Conservation (phyloP, 2,329 filamentous ascomycete species). For the Penicillium crustosum region DNA sequence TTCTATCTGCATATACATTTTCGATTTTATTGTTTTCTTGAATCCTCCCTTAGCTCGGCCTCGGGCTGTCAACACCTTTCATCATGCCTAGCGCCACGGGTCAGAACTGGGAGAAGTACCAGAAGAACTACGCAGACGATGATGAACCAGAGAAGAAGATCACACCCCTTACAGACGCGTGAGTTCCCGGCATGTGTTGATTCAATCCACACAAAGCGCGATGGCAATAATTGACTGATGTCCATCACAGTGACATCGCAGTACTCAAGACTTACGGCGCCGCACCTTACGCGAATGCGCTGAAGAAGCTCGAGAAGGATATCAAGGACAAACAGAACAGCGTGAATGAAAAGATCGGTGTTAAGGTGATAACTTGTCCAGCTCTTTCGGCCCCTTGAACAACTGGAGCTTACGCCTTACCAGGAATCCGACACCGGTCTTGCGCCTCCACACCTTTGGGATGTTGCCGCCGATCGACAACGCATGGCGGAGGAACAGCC, state of each 20-base stretch:
- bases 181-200: conserved; percentile 41
- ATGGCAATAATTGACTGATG: conserved; percentile 33
- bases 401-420: conserved; percentile 26
- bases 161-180: conserved; percentile 94
- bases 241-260: conserved; percentile 78
- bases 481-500: conserved; percentile 98
- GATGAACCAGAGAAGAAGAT: conserved; percentile 99
- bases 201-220: not conserved
- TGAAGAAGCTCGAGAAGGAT: conserved; percentile 98
- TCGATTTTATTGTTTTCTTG: conserved; percentile 6
- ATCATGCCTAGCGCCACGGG: conserved; percentile 91
- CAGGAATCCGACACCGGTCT: conserved; percentile 98
- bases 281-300: conserved; percentile 85
- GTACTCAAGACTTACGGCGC: conserved; percentile 99
- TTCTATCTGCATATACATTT: conserved; percentile 6
- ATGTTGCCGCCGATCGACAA: conserved; percentile 95
- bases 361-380: conserved; percentile 38
- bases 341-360: conserved; percentile 96
- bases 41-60: conserved; percentile 18
- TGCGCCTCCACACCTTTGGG: conserved; percentile 97
- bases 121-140: conserved; percentile 94
- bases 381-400: conserved; percentile 15
- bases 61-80: conserved; percentile 35
- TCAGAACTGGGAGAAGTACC: conserved; percentile 96
- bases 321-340: conserved; percentile 99